A percentile compares a stretch with the other conserved stretches of the same genome.
phyloP scores from a whole-genome alignment of 805 yeast genomes.

The Hanseniaspora thailandica region DNA sequence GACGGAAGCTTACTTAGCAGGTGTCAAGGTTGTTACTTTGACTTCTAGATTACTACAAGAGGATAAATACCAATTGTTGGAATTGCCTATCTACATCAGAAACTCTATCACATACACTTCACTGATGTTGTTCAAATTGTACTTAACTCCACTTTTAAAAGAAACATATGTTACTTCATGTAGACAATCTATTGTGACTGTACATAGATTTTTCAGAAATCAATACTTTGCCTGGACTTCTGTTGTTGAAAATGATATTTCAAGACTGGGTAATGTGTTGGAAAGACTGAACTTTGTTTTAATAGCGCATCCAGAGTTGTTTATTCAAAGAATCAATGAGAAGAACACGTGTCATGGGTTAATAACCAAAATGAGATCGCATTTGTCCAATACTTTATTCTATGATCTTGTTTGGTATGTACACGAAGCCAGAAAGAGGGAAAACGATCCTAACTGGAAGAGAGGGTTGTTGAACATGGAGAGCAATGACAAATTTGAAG shows the following conservation, averaged over 20 bases:
- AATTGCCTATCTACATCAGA: conserved; percentile 74
- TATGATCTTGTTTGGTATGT: conserved; percentile 90
- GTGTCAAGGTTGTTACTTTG: conserved; percentile 71
- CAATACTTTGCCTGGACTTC: conserved; percentile 86
- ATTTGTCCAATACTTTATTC: conserved; percentile 78
- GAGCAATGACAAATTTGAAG: conserved; percentile 24
- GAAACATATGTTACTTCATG: conserved; percentile 70
- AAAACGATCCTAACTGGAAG: conserved; percentile 32
- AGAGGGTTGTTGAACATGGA: conserved; percentile 19
- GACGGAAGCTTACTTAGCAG: conserved; percentile 64
- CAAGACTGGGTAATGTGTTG: conserved; percentile 80
- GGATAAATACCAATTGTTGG: conserved; percentile 48
- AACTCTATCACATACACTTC: conserved; percentile 79
- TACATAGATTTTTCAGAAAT: conserved; percentile 75
- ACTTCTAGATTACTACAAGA: conserved; percentile 59
- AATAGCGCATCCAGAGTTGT: conserved; percentile 75
- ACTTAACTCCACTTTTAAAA: conserved; percentile 59
- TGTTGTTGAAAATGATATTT: conserved; percentile 70
- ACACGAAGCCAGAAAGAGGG: conserved; percentile 80
- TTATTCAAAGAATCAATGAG: conserved; percentile 43
- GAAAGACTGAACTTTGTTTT: conserved; percentile 81
- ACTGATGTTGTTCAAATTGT: conserved; percentile 65
- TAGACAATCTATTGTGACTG: conserved; percentile 85
- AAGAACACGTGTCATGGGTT: conserved; percentile 35
- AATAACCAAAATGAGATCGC: conserved; percentile 80